These are phyloP conservation scores for Ophiostoma sp. DNA, from an alignment of 2,329 filamentous ascomycete genomes.

Conservation along the genomic window DNA sequence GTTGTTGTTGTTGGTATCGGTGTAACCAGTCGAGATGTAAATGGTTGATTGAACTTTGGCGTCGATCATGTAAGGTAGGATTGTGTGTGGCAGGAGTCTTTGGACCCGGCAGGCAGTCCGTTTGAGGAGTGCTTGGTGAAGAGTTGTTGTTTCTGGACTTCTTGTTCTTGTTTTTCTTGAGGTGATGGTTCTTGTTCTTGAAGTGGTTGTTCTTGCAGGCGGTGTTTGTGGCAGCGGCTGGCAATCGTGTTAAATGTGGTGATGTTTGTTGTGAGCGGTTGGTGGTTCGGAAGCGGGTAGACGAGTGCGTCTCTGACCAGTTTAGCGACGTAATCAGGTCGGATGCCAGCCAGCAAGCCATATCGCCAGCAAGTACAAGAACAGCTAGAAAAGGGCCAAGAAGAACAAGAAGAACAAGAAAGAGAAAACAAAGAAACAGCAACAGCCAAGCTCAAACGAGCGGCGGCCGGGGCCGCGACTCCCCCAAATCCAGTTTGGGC, in stretches of 20 bases:
- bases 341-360: conserved; percentile 1
- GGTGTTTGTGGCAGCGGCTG: conserved; percentile 7
- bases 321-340: conserved; percentile 28
- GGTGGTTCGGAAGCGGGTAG: conserved; percentile 12
- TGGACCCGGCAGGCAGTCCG: conserved; percentile 10
- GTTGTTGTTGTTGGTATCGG: not conserved
- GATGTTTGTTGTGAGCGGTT: not conserved
- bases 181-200: not conserved
- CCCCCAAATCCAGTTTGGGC: not conserved
- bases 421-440: conserved; percentile 10
- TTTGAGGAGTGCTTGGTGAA: not conserved
- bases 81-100: conserved; percentile 15
- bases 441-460: conserved; percentile 6
- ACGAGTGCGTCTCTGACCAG: conserved; percentile 22
- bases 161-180: not conserved
- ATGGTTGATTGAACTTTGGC: conserved; percentile 4
- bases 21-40: conserved; percentile 11
- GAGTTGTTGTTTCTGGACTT: not conserved
- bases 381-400: conserved; percentile 31
- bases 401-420: conserved; percentile 42
- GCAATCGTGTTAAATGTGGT: conserved; percentile 4
- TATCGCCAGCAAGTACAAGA: conserved; percentile 28
- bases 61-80: conserved; percentile 10
- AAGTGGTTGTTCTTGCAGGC: not conserved
- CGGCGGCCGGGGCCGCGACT: conserved; percentile 2